Percentiles rank a stretch among this genome's conserved stretches.
These are phyloP conservation scores for Acanthochlamys bracteata DNA, from an alignment of 106 monocot genomes.

Conservation along the genomic window DNA sequence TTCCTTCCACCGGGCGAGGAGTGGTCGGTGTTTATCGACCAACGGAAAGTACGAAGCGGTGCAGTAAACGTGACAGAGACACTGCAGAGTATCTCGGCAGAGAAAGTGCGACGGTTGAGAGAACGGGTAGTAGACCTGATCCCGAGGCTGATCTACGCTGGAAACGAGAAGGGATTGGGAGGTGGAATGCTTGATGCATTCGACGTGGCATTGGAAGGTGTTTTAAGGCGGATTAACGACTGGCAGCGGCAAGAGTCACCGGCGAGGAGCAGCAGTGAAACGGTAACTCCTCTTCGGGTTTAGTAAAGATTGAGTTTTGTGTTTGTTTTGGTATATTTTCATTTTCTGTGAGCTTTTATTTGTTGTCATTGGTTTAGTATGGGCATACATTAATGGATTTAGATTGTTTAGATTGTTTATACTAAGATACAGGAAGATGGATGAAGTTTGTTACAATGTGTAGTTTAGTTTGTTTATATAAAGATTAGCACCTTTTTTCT, in stretches of 20 bases:
- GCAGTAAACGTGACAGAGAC: slow-evolving; percentile 30
- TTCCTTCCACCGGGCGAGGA: slow-evolving; percentile 41
- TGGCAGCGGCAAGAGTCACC: slow-evolving; percentile 5
- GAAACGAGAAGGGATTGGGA: slow-evolving; percentile 25
- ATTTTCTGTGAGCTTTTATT: too few relatives aligned
- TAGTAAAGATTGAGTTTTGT: too few relatives aligned
- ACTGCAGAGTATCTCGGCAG: slow-evolving; percentile 50
- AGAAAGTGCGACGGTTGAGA: slow-evolving; percentile 65
- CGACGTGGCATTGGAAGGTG: slow-evolving; percentile 65
- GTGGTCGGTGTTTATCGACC: slow-evolving; percentile 84
- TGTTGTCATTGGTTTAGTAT: too few relatives aligned
- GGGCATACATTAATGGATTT: too few relatives aligned
- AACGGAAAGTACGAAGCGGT: slow-evolving; percentile 48
- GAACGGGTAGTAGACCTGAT: slow-evolving; percentile 66
- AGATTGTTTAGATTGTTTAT: too few relatives aligned
- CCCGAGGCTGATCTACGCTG: slow-evolving; percentile 61
- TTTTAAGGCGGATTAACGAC: slow-evolving; percentile 40
- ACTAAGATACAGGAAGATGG: too few relatives aligned
- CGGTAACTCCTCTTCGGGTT: too few relatives aligned
- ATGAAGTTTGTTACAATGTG: too few relatives aligned
- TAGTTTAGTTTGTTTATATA: too few relatives aligned
- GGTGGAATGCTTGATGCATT: slow-evolving; percentile 55
- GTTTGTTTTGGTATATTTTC: too few relatives aligned
- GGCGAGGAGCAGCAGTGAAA: neutral
- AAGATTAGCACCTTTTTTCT: too few relatives aligned